A percentile compares a stretch with the other conserved stretches of the same genome.
phyloP scores from a whole-genome alignment of 2,329 filamentous ascomycete species.

The Aspergillus brasiliensis region DNA sequence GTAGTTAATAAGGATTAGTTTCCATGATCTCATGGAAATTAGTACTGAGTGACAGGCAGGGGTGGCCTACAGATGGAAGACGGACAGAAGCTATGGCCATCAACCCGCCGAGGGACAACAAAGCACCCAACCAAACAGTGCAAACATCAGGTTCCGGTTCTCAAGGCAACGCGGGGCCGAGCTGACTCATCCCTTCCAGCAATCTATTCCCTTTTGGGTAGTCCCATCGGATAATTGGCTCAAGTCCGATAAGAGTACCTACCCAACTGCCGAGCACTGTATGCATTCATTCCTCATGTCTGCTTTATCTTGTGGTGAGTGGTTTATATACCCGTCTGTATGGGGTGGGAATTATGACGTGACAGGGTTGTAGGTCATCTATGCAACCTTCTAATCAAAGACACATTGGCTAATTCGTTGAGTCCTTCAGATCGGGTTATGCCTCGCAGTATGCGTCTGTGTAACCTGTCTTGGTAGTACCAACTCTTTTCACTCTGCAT shows the following conservation, averaged over 20 bases:
- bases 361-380: too few species aligned
- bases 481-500: not conserved
- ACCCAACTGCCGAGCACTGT: not conserved
- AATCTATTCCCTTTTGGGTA: not conserved
- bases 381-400: too few species aligned
- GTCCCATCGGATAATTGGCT: not conserved
- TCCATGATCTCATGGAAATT: not conserved
- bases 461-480: not conserved
- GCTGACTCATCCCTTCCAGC: not conserved
- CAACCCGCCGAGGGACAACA: constrained; percentile 10
- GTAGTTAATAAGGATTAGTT: not conserved
- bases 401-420: not conserved
- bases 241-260: not conserved
- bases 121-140: constrained; percentile 13
- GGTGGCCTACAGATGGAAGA: not conserved
- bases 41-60: not conserved
- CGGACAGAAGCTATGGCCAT: not conserved
- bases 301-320: too few species aligned
- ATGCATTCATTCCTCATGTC: too few species aligned
- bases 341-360: not conserved
- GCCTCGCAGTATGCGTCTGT: not conserved
- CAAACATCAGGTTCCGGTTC: constrained; percentile 12
- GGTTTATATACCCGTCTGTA: too few species aligned
- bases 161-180: constrained; percentile 14
- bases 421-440: not conserved